These are phyloP conservation scores for Exophiala phaeomuriformis DNA, from an alignment of 2,329 filamentous ascomycete genomes.

Conservation along the genomic window DNA sequence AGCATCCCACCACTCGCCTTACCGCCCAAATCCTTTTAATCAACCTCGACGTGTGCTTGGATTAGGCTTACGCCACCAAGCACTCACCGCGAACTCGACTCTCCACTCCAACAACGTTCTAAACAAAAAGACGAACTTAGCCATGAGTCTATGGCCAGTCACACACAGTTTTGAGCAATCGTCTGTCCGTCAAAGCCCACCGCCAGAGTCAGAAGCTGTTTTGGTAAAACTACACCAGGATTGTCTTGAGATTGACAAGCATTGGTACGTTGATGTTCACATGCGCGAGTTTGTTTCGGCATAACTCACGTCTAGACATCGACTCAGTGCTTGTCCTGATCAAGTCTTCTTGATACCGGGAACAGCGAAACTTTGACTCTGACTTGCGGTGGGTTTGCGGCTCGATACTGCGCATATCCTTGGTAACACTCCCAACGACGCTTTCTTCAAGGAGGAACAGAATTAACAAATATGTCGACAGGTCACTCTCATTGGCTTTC, in stretches of 20 bases:
- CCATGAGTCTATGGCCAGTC: conserved; percentile 21
- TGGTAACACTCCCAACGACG: not conserved
- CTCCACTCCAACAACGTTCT: conserved; percentile 18
- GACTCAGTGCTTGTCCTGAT: conserved; percentile 10
- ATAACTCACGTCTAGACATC: conserved; percentile 7
- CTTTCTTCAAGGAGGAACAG: not conserved
- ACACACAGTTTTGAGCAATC: conserved; percentile 13
- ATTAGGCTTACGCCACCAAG: not conserved
- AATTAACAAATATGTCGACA: not conserved
- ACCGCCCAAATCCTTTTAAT: not conserved
- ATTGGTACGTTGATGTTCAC: conserved; percentile 10
- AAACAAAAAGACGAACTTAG: conserved; percentile 3
- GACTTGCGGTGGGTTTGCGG: conserved; percentile 21
- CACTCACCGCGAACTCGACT: conserved; percentile 4
- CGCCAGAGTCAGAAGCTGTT: conserved; percentile 24
- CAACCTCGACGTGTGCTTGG: not conserved
- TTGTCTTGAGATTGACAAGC: conserved; percentile 14
- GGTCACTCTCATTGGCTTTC: conserved; percentile 2
- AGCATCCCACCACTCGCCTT: not conserved
- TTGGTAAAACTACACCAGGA: conserved; percentile 16
- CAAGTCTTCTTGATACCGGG: conserved; percentile 9
- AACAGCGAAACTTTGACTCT: conserved; percentile 16
- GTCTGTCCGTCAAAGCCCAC: conserved; percentile 21
- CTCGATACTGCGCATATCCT: not conserved
- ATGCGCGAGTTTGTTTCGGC: conserved; percentile 8